A percentile compares a stretch with the other conserved stretches of the same genome.
Conservation (phyloP, 352 stramenopile species). For the Blastocystis sp. region DNA sequence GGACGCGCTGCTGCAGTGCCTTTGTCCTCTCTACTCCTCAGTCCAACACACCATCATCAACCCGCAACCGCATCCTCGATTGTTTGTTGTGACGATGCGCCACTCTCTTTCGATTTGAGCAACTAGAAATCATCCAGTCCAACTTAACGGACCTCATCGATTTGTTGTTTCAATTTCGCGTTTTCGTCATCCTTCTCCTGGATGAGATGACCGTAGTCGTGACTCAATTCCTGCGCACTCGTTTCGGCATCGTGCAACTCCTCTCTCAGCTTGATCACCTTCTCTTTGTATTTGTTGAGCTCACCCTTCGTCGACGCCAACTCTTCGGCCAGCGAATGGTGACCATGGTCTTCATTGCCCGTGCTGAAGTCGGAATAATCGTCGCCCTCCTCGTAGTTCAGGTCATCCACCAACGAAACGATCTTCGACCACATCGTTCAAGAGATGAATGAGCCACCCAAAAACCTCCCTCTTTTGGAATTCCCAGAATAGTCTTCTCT, state of each 20-base stretch:
- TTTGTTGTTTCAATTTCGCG: not conserved
- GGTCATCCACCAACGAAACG: slow-evolving; percentile 62
- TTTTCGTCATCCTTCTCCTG: slow-evolving; percentile 46
- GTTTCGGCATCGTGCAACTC: slow-evolving; percentile 63
- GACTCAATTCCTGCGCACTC: slow-evolving; percentile 42
- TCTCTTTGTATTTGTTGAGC: slow-evolving; percentile 52
- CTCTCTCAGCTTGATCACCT: slow-evolving; percentile 42
- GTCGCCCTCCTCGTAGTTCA: slow-evolving; percentile 52
- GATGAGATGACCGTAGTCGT: slow-evolving; percentile 52
- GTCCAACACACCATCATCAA: not conserved
- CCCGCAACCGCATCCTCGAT: not conserved
- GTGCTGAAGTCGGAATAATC: slow-evolving; percentile 11
- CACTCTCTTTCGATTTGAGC: too few species aligned
- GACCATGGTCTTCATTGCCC: not conserved
- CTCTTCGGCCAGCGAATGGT: not conserved
- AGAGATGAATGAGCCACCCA: slow-evolving; percentile 42
- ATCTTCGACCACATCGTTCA: slow-evolving; percentile 58
- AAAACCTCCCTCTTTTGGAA: slow-evolving; percentile 22
- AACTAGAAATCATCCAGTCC: too few species aligned
- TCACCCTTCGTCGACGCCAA: not conserved
- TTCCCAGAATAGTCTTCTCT: too few species aligned
- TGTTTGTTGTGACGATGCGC: not conserved
- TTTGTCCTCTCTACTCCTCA: not conserved
- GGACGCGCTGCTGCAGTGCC: not conserved
- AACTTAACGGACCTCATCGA: slow-evolving; percentile 31